Evolutionary conservation across 257 asterid species (phyloP).

Genomic region (Solanum bulbocastanum): DNA sequence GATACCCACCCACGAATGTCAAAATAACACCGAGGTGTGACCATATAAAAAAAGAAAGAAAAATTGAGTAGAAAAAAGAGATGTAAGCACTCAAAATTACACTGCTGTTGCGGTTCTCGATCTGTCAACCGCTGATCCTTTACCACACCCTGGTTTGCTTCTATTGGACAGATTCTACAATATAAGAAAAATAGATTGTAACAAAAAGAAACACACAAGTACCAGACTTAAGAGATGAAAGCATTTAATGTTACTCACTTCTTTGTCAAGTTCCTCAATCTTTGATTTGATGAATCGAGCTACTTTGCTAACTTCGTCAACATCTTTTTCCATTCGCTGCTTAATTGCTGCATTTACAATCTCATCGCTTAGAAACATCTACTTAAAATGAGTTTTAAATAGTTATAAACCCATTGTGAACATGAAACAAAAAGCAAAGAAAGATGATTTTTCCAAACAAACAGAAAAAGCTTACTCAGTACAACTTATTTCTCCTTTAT

Average conservation of each 20-base stretch:
- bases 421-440: background rate
- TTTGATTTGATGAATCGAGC: slow-evolving; percentile 71
- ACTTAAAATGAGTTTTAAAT: background rate
- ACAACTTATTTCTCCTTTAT: background rate
- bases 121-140: slow-evolving; percentile 97
- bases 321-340: slow-evolving; percentile 97
- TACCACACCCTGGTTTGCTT: slow-evolving; percentile 89
- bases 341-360: slow-evolving; percentile 53
- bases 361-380: background rate
- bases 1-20: background rate
- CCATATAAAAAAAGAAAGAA: background rate
- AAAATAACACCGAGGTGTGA: background rate
- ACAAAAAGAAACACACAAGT: background rate
- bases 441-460: background rate
- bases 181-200: background rate
- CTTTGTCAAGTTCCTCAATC: slow-evolving; percentile 87
- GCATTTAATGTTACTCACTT: slow-evolving; percentile 29
- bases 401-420: background rate
- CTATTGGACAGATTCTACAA: slow-evolving; percentile 79
- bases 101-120: slow-evolving; percentile 91
- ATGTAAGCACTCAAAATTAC: slow-evolving; percentile 30
- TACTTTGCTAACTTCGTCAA: slow-evolving; percentile 92
- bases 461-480: background rate
- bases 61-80: background rate
- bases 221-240: slow-evolving; percentile 2